Evolutionary conservation across 164 flowering plant genomes (phyloP).

Genomic region (Vitis amurensis): DNA sequence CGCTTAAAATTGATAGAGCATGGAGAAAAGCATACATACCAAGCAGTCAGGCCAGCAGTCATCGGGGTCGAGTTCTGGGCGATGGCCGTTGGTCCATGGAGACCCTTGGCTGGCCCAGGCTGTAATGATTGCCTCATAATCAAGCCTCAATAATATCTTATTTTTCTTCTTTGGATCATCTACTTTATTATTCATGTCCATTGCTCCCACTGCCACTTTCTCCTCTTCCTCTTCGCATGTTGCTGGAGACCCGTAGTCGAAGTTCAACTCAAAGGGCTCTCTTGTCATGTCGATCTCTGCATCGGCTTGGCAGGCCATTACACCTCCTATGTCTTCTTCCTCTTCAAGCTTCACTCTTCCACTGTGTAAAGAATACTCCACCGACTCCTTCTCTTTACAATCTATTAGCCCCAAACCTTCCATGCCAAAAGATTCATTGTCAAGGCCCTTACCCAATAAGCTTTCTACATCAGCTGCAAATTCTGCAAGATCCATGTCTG

Average conservation of each 20-base stretch:
- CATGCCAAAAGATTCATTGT: constrained; percentile 60
- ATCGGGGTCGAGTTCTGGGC: constrained; percentile 57
- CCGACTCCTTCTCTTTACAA: constrained; percentile 25
- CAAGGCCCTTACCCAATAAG: constrained; percentile 67
- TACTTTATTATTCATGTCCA: background rate
- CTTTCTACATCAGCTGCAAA: constrained; percentile 90
- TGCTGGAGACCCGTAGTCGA: constrained; percentile 48
- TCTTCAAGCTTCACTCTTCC: constrained; percentile 51
- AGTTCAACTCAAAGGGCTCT: constrained; percentile 57
- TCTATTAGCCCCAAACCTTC: constrained; percentile 67
- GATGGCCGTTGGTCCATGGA: constrained; percentile 74
- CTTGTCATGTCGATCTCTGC: constrained; percentile 34
- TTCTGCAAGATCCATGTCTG: constrained; percentile 76
- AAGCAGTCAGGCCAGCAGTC: constrained; percentile 59
- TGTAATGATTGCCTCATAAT: constrained; percentile 62
- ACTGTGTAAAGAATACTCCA: constrained; percentile 12
- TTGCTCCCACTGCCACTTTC: constrained; percentile 10
- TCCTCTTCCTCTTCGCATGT: constrained; percentile 50
- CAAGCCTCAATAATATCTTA: constrained; percentile 44
- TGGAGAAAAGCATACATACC: constrained; percentile 28
- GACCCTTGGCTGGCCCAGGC: constrained; percentile 75
- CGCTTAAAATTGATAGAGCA: background rate
- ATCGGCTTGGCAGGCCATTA: constrained; percentile 14
- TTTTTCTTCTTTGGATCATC: constrained; percentile 19
- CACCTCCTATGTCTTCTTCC: constrained; percentile 26